phyloP scores from a whole-genome alignment of 805 yeast species.

The Wickerhamiella brachini region DNA sequence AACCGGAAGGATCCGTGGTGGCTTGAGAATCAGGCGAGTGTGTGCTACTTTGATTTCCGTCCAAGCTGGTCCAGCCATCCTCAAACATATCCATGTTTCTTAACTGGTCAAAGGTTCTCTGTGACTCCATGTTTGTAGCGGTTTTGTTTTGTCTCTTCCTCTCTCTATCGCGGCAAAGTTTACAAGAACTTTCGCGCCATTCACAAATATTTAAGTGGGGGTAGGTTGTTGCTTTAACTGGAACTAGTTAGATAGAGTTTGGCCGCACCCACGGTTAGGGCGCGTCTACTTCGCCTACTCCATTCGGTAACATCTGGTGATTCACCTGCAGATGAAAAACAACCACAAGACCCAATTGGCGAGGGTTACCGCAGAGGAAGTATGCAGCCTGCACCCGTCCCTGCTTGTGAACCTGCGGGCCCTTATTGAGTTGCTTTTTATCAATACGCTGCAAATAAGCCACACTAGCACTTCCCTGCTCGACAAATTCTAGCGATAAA shows the following conservation, averaged over 20 bases:
- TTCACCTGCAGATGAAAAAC: neutral
- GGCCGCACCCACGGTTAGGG: neutral
- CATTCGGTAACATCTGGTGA: neutral
- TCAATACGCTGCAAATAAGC: too few species aligned
- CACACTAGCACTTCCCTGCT: too few species aligned
- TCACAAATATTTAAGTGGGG: neutral
- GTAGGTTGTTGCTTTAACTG: neutral
- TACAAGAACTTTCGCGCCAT: neutral
- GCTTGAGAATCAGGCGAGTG: neutral
- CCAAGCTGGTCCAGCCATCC: neutral
- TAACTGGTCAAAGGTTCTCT: neutral
- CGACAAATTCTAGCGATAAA: neutral
- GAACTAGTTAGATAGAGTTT: neutral
- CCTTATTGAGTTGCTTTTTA: neutral
- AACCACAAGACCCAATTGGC: neutral
- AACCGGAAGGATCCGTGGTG: neutral
- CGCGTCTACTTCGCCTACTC: neutral
- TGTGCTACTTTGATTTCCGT: neutral
- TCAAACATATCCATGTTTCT: neutral
- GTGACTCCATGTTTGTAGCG: neutral
- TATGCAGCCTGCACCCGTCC: neutral
- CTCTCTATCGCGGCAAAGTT: neutral
- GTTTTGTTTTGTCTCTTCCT: neutral
- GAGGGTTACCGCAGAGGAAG: neutral
- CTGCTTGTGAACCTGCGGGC: neutral